phyloP scores from a whole-genome alignment of 176 grass and related monocot species.

The Luzula sylvatica region DNA sequence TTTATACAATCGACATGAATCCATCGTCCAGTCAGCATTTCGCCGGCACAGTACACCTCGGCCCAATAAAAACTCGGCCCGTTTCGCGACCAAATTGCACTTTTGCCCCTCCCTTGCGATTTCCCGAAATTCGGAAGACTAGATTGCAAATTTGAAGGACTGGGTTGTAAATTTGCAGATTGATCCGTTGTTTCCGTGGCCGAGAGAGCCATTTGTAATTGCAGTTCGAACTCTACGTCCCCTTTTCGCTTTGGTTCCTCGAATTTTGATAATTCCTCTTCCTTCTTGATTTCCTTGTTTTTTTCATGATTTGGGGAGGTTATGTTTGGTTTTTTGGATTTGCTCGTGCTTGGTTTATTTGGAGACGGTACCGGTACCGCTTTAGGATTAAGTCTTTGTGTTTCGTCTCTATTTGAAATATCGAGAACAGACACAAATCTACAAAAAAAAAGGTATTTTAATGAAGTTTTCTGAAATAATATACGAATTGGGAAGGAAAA shows the following conservation, averaged over 20 bases:
- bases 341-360: slow-evolving; percentile 21
- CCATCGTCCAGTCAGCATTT: slow-evolving; percentile 66
- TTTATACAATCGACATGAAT: slow-evolving; percentile 89
- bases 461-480: background rate
- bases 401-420: slow-evolving; percentile 48
- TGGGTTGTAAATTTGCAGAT: slow-evolving; percentile 2
- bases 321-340: slow-evolving; percentile 12
- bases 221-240: slow-evolving; percentile 78
- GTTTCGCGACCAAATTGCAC: slow-evolving; percentile 71
- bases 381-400: slow-evolving; percentile 54
- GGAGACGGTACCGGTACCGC: slow-evolving; percentile 28
- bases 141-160: slow-evolving; percentile 31
- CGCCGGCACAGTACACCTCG: slow-evolving; percentile 65
- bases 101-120: slow-evolving; percentile 26
- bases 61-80: slow-evolving; percentile 66
- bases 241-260: slow-evolving; percentile 52
- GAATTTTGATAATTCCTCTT: background rate
- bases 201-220: slow-evolving; percentile 87
- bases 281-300: slow-evolving; percentile 28
- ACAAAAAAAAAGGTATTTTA: slow-evolving; percentile 7
- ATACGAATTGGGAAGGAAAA: too few species aligned
- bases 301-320: background rate
- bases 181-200: slow-evolving; percentile 32
- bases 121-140: slow-evolving; percentile 29
- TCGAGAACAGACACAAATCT: slow-evolving; percentile 84